Base-by-base conservation (phyloP, 306 rosid genomes). In the Ammopiptanthus mongolicus region DNA sequence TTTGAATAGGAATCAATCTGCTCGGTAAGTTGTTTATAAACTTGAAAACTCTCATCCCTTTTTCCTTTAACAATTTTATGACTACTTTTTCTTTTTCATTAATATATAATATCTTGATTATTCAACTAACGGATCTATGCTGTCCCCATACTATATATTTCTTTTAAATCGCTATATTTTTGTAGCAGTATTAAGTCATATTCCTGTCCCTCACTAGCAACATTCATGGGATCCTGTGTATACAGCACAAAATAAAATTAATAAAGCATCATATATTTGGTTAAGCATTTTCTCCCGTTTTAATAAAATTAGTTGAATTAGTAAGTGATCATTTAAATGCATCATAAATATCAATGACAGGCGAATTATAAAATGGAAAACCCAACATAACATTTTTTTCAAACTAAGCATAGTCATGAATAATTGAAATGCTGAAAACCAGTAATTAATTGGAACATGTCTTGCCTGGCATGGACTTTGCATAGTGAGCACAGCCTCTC, bases 391-490 rank as follows among this genome's bases (percentile, higher is more conserved):
- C 33, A 29, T 52, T 44, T 60, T 47, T 42, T 56, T 50, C 19
- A 77, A 69, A 69, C 50, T 18, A 62, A 12, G 33, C 81, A 41
- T 39, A 22, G 19, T 63, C 50, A 37, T 39, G 44, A 73, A 22
- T 56, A 60, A 23, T 28, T 63, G 71, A 57, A 76, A 76, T 22
- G 34, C 48, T 17, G 42, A 65, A 37, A 77, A 48, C 55, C 2
- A 63, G 55, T 60, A 41, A 8, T 52, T 47, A 18, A 48, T 46
- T 19, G 59, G 29, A 58, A 50, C 39, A 42, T 61, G 78, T 81
- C 92, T 76, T 85, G 83, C 96, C 96, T 86, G 85, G 82, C 90
- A 84, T 58, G 87, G 81, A 87, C 75, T 87, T 69, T 60, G 87
- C 28, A 50, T 4, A 36, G 39, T 60, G 59, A 88, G 88, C 70